These are phyloP conservation scores for Vitis amurensis DNA, from an alignment of 164 flowering plant species.

Conservation along the genomic window DNA sequence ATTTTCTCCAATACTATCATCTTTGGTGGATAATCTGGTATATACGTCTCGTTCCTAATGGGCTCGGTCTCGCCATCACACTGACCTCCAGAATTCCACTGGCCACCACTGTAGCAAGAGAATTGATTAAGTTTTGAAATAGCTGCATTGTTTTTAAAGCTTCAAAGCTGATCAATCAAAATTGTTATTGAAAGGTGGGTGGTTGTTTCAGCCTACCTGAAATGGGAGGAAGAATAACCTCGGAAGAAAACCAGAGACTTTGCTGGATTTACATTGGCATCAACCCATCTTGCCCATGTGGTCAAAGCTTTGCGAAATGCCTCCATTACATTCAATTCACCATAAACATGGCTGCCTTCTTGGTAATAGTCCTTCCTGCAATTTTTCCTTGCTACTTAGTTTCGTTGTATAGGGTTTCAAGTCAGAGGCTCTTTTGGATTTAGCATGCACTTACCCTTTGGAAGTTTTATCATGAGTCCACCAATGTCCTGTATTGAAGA, in stretches of 20 bases:
- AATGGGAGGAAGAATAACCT: conserved; percentile 93
- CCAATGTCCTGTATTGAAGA: conserved; percentile 99
- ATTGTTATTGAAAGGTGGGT: not conserved
- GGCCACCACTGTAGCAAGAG: conserved; percentile 69
- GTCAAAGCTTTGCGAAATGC: conserved; percentile 85
- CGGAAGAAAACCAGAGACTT: conserved; percentile 80
- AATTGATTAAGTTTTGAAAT: no score
- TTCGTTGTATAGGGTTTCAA: not conserved
- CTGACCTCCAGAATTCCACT: conserved; percentile 92
- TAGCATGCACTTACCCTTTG: conserved; percentile 52
- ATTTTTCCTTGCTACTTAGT: not conserved
- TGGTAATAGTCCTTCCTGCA: conserved; percentile 93
- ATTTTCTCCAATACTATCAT: conserved; percentile 73
- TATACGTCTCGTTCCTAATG: conserved; percentile 63
- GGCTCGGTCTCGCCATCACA: conserved; percentile 85
- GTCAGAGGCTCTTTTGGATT: not conserved
- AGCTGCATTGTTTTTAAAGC: not conserved
- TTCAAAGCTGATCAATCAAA: not conserved
- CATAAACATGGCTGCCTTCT: conserved; percentile 88
- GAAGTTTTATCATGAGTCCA: conserved; percentile 99
- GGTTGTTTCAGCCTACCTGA: conserved; percentile 52
- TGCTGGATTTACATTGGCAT: conserved; percentile 60
- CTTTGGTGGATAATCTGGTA: conserved; percentile 64
- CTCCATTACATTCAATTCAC: conserved; percentile 68
- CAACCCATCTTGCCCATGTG: conserved; percentile 97